phyloP scores from a whole-genome alignment of 2,329 filamentous ascomycete genomes.

The Phaeosphaeria sp. region DNA sequence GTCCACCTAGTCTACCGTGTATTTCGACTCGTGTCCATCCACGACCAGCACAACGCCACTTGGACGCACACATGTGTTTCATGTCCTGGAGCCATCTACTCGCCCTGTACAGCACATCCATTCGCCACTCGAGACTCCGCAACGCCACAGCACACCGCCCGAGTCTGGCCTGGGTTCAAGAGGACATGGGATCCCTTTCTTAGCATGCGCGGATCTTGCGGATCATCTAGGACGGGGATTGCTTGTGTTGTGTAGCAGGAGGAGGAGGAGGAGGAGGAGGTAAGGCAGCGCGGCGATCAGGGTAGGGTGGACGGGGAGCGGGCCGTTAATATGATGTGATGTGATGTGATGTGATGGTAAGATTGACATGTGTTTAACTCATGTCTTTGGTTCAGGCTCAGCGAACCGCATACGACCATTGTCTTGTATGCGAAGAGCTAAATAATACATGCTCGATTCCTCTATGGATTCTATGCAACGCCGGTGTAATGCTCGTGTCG shows the following conservation, averaged over 20 bases:
- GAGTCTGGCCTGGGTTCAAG: neutral
- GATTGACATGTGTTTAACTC: neutral
- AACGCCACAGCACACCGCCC: neutral
- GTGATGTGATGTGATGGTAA: neutral
- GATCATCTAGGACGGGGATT: neutral
- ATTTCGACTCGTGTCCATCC: neutral
- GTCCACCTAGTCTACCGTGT: neutral
- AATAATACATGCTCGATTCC: too few species aligned
- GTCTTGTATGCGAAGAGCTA: too few species aligned
- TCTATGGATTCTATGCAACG: neutral
- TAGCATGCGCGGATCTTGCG: neutral
- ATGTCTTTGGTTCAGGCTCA: too few species aligned
- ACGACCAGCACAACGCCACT: neutral
- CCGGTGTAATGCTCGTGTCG: conserved; percentile 12
- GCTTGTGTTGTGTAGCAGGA: neutral
- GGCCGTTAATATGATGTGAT: neutral
- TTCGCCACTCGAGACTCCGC: neutral
- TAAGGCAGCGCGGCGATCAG: neutral
- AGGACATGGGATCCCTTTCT: neutral
- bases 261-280: too few species aligned
- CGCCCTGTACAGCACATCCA: neutral
- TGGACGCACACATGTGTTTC: neutral
- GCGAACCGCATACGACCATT: too few species aligned
- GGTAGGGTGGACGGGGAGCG: neutral
- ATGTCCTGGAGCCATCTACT: neutral